Percentiles rank a stretch among this genome's conserved stretches.
Conservation (phyloP, 169 alveolate species). For the Plasmodium vinckei region DNA sequence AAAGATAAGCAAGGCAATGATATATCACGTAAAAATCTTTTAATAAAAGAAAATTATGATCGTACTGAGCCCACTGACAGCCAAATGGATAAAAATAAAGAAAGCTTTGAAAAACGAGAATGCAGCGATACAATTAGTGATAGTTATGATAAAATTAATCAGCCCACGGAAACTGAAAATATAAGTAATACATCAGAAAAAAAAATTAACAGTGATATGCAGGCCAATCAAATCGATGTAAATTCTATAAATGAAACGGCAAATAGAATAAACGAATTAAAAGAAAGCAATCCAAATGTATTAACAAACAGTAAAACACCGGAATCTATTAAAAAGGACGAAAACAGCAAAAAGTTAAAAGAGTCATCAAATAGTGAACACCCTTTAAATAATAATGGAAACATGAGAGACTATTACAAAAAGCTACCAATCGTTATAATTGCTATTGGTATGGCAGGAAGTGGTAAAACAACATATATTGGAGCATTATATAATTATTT, state of each 20-base stretch:
- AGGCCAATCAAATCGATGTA: background rate
- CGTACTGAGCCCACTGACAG: slow-evolving; percentile 7
- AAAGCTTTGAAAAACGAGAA: slow-evolving; percentile 26
- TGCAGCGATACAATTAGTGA: slow-evolving; percentile 7
- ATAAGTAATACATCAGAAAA: background rate
- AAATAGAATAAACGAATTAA: background rate
- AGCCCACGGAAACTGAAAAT: slow-evolving; percentile 2
- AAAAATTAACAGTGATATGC: background rate
- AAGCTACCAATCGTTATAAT: slow-evolving; percentile 69
- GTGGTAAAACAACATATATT: slow-evolving; percentile 96
- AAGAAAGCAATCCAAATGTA: background rate
- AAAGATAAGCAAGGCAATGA: slow-evolving; percentile 11
- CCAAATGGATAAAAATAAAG: background rate
- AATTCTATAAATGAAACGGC: slow-evolving; percentile 15
- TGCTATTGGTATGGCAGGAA: slow-evolving; percentile 95
- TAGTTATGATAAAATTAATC: background rate
- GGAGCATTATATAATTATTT: slow-evolving; percentile 85
- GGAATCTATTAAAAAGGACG: background rate
- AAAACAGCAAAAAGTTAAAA: background rate
- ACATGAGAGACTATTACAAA: slow-evolving; percentile 51
- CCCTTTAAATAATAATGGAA: background rate
- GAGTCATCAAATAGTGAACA: background rate
- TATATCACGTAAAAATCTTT: slow-evolving; percentile 18
- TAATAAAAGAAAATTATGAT: slow-evolving; percentile 16
- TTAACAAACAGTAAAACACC: background rate